phyloP scores from a whole-genome alignment of 768 basidiomycete genomes.

The Xerocomellus intermedius region DNA sequence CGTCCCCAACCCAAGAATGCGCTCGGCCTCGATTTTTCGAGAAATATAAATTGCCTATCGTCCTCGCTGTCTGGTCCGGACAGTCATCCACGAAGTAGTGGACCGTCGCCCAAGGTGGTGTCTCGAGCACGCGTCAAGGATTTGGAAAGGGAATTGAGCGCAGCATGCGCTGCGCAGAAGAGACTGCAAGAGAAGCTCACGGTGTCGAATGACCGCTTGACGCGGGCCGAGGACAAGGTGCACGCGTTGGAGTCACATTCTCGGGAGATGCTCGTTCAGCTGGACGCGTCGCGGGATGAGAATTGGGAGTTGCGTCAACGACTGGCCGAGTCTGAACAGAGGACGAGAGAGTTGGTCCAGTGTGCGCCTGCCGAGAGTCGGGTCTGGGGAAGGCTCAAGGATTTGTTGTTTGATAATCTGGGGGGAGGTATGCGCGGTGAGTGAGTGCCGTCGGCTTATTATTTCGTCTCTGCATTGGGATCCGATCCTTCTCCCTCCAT shows the following conservation, averaged over 20 bases:
- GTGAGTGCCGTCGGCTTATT: constrained; percentile 10
- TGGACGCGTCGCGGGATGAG: constrained; percentile 22
- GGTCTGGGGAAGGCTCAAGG: constrained; percentile 30
- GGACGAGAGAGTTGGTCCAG: constrained; percentile 15
- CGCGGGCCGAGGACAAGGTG: constrained; percentile 15
- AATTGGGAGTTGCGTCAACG: constrained; percentile 24
- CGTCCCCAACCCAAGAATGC: constrained; percentile 17
- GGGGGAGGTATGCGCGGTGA: constrained; percentile 17
- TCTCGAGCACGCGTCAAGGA: constrained; percentile 14
- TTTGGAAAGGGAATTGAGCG: constrained; percentile 26
- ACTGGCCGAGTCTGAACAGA: constrained; percentile 23
- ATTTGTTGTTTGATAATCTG: constrained; percentile 30
- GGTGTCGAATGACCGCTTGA: constrained; percentile 13
- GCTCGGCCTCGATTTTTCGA: constrained; percentile 28
- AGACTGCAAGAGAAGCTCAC: constrained; percentile 21
- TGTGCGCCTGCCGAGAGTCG: constrained; percentile 18
- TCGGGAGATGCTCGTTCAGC: constrained; percentile 14
- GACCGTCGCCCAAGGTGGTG: neutral
- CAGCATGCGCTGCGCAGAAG: constrained; percentile 13
- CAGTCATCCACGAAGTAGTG: neutral
- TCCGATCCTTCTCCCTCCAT: neutral
- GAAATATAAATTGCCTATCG: neutral
- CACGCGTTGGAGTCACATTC: constrained; percentile 22
- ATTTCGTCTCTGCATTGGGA: constrained; percentile 5
- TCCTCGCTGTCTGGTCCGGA: constrained; percentile 1